These are phyloP conservation scores for Sporothrix schenckii DNA, from an alignment of 2,329 filamentous ascomycete species.

Conservation along the genomic window DNA sequence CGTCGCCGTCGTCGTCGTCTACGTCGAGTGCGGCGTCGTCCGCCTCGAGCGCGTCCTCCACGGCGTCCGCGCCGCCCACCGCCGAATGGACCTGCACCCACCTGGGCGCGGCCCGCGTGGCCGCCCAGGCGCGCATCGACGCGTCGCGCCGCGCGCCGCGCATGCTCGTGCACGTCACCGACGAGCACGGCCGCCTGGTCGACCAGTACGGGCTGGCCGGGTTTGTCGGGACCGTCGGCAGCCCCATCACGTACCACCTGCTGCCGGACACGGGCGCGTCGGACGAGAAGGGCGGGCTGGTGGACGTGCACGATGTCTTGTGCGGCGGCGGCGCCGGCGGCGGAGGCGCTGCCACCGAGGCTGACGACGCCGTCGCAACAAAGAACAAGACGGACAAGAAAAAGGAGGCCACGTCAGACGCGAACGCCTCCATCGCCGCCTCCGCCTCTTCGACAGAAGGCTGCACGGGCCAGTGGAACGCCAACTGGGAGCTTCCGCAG, in stretches of 20 bases:
- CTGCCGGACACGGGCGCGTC: constrained; percentile 58
- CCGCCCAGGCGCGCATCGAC: constrained; percentile 68
- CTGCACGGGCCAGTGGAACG: constrained; percentile 45
- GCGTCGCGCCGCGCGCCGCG: constrained; percentile 57
- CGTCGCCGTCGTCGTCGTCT: not conserved
- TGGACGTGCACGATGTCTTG: constrained; percentile 56
- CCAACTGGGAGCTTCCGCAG: constrained; percentile 38
- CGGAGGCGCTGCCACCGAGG: not conserved
- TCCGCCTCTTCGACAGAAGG: constrained; percentile 26
- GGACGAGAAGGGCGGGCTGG: constrained; percentile 60
- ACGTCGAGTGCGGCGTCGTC: not conserved
- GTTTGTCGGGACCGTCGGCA: constrained; percentile 64
- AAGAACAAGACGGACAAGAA: constrained; percentile 35
- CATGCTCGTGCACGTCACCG: constrained; percentile 62
- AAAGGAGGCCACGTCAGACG: not conserved
- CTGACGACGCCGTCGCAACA: constrained; percentile 30
- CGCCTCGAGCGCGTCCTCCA: not conserved
- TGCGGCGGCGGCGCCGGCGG: constrained; percentile 43
- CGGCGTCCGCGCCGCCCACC: constrained; percentile 2
- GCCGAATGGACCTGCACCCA: constrained; percentile 39
- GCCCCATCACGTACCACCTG: constrained; percentile 63
- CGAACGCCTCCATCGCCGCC: not conserved
- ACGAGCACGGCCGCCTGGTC: constrained; percentile 55
- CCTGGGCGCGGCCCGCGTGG: constrained; percentile 58
- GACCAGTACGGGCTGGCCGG: constrained; percentile 61